Percentiles rank a stretch among this genome's conserved stretches.
phyloP scores from a whole-genome alignment of 2,329 filamentous ascomycete species.

The Alternaria viburni region DNA sequence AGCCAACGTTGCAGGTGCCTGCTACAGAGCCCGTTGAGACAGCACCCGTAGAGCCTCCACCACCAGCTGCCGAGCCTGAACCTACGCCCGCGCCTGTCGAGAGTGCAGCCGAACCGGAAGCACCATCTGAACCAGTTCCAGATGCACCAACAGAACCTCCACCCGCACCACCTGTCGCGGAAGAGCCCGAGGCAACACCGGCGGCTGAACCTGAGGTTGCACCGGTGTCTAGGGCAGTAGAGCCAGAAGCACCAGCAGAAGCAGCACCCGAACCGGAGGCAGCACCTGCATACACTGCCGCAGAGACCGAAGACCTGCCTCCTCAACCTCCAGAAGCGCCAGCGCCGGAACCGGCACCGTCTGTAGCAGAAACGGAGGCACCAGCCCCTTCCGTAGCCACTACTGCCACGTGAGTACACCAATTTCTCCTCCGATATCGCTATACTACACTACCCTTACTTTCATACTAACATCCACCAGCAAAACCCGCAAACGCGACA shows the following conservation, averaged over 20 bases:
- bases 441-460: neutral
- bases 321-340: neutral
- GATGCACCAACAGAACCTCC: neutral
- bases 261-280: slow-evolving; percentile 7
- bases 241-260: neutral
- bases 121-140: neutral
- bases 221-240: neutral
- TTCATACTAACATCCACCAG: slow-evolving; percentile 1
- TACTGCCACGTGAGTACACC: slow-evolving; percentile 5
- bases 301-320: neutral
- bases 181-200: neutral
- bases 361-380: neutral
- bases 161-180: neutral
- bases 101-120: neutral
- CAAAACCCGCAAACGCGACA: slow-evolving; percentile 12
- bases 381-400: slow-evolving; percentile 5
- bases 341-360: neutral
- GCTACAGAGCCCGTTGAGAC: slow-evolving; percentile 1
- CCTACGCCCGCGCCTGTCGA: neutral
- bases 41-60: neutral
- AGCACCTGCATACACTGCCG: neutral
- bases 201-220: neutral
- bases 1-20: slow-evolving; percentile 2
- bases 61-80: neutral
- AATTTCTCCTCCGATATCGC: neutral